A percentile compares a stretch with the other conserved stretches of the same genome.
These are phyloP conservation scores for Sarcodon sp. DNA, from an alignment of 768 basidiomycete species.

Conservation along the genomic window DNA sequence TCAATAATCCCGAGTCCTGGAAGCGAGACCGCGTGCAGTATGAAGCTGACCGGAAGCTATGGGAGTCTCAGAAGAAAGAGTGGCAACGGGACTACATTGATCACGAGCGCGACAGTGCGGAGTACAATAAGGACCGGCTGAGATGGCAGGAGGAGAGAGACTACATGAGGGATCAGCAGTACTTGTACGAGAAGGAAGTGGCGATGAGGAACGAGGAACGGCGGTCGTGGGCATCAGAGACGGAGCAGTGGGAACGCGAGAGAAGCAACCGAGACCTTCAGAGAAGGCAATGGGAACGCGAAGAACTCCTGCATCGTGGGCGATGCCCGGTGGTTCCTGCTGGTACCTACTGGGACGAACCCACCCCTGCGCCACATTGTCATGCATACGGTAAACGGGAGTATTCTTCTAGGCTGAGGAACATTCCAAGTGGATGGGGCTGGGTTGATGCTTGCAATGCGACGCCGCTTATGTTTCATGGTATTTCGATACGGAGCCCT, in stretches of 20 bases:
- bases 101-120: too few species aligned
- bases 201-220: too few species aligned
- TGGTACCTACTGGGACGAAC: not conserved
- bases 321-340: not conserved
- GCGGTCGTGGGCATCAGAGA: not conserved
- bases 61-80: too few species aligned
- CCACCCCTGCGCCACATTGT: not conserved
- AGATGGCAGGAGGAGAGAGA: too few species aligned
- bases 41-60: too few species aligned
- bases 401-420: not conserved
- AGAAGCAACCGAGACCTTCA: not conserved
- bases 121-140: too few species aligned
- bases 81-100: too few species aligned
- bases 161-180: too few species aligned
- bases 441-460: not conserved
- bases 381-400: not conserved
- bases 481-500: not conserved
- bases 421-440: not conserved
- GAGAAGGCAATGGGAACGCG: not conserved
- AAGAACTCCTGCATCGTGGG: not conserved
- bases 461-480: not conserved
- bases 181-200: too few species aligned
- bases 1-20: too few species aligned
- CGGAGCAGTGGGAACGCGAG: not conserved
- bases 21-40: too few species aligned